phyloP scores from a whole-genome alignment of 2,329 filamentous ascomycete species.

The Epichloe sylvatica region DNA sequence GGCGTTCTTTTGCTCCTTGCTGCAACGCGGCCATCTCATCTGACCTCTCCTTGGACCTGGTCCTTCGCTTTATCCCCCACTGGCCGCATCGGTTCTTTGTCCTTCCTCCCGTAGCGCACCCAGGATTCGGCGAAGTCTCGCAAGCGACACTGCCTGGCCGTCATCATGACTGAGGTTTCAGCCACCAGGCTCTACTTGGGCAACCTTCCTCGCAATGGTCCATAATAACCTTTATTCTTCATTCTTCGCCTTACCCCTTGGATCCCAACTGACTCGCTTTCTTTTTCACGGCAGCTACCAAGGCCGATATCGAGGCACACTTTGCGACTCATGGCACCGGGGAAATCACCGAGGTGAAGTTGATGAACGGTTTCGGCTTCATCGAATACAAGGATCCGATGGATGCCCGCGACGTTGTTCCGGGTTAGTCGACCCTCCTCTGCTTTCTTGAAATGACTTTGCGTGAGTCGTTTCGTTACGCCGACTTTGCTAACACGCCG shows the following conservation, averaged over 20 bases:
- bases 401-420: slow-evolving; percentile 96
- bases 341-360: slow-evolving; percentile 96
- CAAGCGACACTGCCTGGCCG: slow-evolving; percentile 7
- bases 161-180: slow-evolving; percentile 68
- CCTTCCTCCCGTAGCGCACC: neutral
- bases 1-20: neutral
- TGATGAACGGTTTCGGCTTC: slow-evolving; percentile 99
- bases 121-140: slow-evolving; percentile 2
- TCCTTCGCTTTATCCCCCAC: neutral
- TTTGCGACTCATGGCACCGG: slow-evolving; percentile 93
- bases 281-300: slow-evolving; percentile 57
- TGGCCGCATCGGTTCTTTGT: neutral
- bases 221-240: slow-evolving; percentile 11
- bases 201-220: slow-evolving; percentile 93
- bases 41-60: slow-evolving; percentile 1
- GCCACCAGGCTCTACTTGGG: slow-evolving; percentile 92
- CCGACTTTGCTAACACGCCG: slow-evolving; percentile 5
- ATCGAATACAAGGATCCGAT: slow-evolving; percentile 98
- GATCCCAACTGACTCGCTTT: slow-evolving; percentile 28
- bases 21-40: neutral
- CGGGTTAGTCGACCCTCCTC: slow-evolving; percentile 49
- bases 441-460: neutral
- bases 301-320: slow-evolving; percentile 89
- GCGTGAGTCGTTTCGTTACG: neutral
- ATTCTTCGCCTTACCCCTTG: slow-evolving; percentile 12